Evolutionary conservation across 108 stramenopile species (phyloP).

Genomic region (Aurantiochytrium sp.): DNA sequence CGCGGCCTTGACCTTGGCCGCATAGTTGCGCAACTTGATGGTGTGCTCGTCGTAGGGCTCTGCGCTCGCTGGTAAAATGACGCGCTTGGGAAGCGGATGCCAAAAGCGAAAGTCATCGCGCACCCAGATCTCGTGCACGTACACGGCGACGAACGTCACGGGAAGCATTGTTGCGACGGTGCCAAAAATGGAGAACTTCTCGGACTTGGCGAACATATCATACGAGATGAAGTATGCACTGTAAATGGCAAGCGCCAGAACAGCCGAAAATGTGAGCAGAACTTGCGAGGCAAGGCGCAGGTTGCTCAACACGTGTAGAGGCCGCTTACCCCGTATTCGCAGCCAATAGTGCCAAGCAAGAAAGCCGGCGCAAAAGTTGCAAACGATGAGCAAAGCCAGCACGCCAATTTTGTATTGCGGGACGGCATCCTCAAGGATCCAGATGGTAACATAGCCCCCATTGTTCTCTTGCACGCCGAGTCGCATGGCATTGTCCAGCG

Average conservation of each 20-base stretch:
- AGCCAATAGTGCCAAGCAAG: background rate
- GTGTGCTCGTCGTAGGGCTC: background rate
- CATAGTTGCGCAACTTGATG: background rate
- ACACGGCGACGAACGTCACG: background rate
- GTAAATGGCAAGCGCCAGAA: background rate
- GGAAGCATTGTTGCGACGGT: background rate
- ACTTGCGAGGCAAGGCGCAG: background rate
- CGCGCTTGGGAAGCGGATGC: background rate
- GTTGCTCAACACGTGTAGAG: background rate
- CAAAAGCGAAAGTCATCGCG: background rate
- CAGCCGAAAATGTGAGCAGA: background rate
- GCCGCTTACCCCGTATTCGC: background rate
- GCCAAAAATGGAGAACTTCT: background rate
- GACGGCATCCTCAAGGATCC: background rate
- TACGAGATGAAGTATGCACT: constrained; percentile 4
- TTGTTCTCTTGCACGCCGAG: background rate
- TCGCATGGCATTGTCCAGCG: background rate
- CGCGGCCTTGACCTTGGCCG: background rate
- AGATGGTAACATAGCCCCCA: background rate
- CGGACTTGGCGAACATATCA: background rate
- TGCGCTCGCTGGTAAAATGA: background rate
- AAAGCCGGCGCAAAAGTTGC: background rate
- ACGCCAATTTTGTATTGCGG: background rate
- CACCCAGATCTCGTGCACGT: background rate
- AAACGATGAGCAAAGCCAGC: background rate